A percentile compares a stretch with the other conserved stretches of the same genome.
Evolutionary conservation across 1,139 yeast species (phyloP).

Genomic region (Maudiozyma humilis): DNA sequence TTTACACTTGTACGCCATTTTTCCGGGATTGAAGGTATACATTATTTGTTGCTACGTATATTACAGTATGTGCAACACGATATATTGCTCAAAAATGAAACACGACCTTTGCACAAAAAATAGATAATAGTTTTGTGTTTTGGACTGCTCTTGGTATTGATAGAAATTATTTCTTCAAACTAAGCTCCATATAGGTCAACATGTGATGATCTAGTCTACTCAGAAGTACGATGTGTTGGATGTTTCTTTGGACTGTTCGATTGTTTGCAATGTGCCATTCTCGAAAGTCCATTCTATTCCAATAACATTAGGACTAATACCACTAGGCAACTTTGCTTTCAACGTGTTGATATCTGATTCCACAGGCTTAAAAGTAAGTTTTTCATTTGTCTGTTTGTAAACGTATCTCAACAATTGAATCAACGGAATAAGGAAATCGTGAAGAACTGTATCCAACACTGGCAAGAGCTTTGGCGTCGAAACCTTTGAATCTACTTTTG

Average conservation of each 20-base stretch:
- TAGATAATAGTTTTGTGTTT: no score
- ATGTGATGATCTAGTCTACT: no score
- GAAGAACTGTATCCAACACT: constrained; percentile 15
- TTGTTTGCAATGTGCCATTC: constrained; percentile 1
- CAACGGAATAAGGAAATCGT: constrained; percentile 27
- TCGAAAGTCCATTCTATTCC: constrained; percentile 20
- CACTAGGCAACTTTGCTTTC: constrained; percentile 19
- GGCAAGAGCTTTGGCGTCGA: constrained; percentile 11
- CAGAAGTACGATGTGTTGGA: neutral
- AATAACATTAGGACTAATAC: constrained; percentile 20
- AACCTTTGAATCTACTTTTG: neutral
- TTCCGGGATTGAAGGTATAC: no score
- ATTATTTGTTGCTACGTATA: no score
- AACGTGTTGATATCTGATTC: constrained; percentile 14
- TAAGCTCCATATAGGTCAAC: no score
- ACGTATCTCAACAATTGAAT: constrained; percentile 23
- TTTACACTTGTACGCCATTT: no score
- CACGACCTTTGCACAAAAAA: no score
- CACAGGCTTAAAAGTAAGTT: constrained; percentile 20
- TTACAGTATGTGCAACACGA: no score
- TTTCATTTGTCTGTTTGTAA: constrained; percentile 25
- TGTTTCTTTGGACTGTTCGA: neutral
- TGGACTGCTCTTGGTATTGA: no score
- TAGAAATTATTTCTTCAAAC: no score
- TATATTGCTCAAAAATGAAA: no score